Base-by-base conservation (phyloP, 306 rosid genomes). In the Prunus mongolica region DNA sequence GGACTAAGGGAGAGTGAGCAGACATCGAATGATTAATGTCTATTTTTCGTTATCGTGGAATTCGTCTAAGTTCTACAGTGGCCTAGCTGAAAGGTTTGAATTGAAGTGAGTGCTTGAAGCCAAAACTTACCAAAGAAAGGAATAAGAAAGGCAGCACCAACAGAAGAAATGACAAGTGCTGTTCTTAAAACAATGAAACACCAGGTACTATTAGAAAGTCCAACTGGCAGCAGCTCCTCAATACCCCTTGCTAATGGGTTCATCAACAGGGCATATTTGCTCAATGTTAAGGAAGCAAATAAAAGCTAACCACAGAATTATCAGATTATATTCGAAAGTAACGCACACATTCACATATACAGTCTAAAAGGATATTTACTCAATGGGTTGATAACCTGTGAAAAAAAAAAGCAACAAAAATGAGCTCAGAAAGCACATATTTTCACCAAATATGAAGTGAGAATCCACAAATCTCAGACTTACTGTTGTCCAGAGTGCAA, bases 161-260 rank as follows among this genome's bases (percentile, higher is more conserved):
- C 87, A 18, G 93, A 82, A 51, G 97, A 89, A 44, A 72, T 13
- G 25, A 93, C 95, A 10, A 93, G 86, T 16, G 74, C 67, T 65
- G 93, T 89, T 87, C 96, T 89, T 5, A 93, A 78, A 76, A 87
- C 80, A 76, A 93, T 30, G 83, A 74, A 88, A 65, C 91, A 85
- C 93, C 93, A 84, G 55, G 46, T 24, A 73, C 76, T 91, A 62
- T 63, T 83, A 74, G 96, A 52, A 81, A 91, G 78, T 61, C 73
- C 45, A 22, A 69, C 27, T 0, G 97, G 93, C 24, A 91, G 86
- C 84, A 93, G 87, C 88, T 93, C 98, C 81, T 93, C 98, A 16
- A 89, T 54, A 80, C 92, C 79, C 85, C 91, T 89, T 83, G 93
- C 93, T 79, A 93, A 74, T 2, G 97, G 97, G 79, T 93, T 93